Conservation (phyloP, 2,329 filamentous ascomycete genomes). For the Paecilomyces sp. region DNA sequence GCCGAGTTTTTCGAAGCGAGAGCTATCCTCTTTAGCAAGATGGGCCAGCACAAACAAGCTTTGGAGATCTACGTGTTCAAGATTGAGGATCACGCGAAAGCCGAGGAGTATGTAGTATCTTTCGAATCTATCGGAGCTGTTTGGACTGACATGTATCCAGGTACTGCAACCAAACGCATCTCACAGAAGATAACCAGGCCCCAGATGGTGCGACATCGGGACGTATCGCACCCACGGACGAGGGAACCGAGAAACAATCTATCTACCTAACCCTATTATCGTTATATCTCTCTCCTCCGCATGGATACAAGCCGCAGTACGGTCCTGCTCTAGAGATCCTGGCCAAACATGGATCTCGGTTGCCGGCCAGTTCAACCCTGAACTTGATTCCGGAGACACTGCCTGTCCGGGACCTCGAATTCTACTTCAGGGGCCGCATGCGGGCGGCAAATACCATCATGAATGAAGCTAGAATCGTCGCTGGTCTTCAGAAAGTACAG, state of each 20-base stretch:
- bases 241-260: constrained; percentile 57
- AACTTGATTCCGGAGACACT: constrained; percentile 76
- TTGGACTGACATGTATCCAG: constrained; percentile 34
- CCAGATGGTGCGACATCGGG: constrained; percentile 23
- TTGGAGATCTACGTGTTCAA: constrained; percentile 98
- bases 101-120: constrained; percentile 65
- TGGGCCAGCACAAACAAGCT: constrained; percentile 92
- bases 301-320: constrained; percentile 64
- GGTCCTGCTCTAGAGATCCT: constrained; percentile 76
- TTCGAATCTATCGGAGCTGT: not conserved
- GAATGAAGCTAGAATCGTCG: constrained; percentile 72
- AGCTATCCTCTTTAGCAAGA: constrained; percentile 85
- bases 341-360: constrained; percentile 83
- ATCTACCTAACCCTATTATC: constrained; percentile 90
- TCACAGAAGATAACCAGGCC: constrained; percentile 45
- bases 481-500: constrained; percentile 69
- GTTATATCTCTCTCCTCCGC: constrained; percentile 76
- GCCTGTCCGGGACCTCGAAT: constrained; percentile 70
- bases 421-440: constrained; percentile 88
- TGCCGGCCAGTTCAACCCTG: constrained; percentile 80
- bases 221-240: constrained; percentile 37
- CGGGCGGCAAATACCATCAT: constrained; percentile 74
- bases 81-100: constrained; percentile 76
- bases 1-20: constrained; percentile 80
- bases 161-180: constrained; percentile 83